Evolutionary conservation across 768 basidiomycete species (phyloP).

Genomic region (Kwoniella botswanensis): DNA sequence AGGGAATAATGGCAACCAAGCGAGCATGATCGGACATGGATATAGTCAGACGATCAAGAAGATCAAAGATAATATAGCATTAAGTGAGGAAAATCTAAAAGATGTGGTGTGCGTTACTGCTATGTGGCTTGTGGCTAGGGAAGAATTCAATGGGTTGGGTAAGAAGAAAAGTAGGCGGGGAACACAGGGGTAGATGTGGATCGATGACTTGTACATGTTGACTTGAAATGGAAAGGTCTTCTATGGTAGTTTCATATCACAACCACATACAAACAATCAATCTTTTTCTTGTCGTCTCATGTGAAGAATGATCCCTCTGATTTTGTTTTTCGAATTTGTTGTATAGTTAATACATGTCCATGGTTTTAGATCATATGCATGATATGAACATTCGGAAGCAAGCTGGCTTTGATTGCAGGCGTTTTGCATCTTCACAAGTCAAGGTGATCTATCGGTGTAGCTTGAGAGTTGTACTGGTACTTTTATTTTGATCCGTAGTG

Average conservation of each 20-base stretch:
- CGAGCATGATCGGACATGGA: neutral
- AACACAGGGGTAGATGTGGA: neutral
- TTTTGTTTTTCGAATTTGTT: neutral
- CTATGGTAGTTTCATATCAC: too few species aligned
- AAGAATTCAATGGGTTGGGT: slow-evolving; percentile 89
- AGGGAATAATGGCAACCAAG: slow-evolving; percentile 12
- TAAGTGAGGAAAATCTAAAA: slow-evolving; percentile 92
- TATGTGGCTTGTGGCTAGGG: slow-evolving; percentile 88
- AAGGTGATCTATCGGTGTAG: too few species aligned
- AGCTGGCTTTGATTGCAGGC: too few species aligned
- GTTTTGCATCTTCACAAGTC: too few species aligned
- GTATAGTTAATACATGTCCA: neutral
- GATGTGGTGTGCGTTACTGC: slow-evolving; percentile 86
- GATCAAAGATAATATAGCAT: slow-evolving; percentile 62
- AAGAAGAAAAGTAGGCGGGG: slow-evolving; percentile 71
- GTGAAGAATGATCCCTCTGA: neutral
- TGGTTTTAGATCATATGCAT: neutral
- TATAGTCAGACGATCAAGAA: slow-evolving; percentile 8
- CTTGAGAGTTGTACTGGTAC: too few species aligned
- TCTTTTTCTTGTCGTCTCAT: neutral
- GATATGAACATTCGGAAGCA: neutral
- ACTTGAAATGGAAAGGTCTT: neutral
- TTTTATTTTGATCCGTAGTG: too few species aligned
- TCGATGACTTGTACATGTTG: neutral
- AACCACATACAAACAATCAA: too few species aligned